Base-by-base conservation (phyloP, 352 stramenopile species). In the Phytophthora constricta region DNA sequence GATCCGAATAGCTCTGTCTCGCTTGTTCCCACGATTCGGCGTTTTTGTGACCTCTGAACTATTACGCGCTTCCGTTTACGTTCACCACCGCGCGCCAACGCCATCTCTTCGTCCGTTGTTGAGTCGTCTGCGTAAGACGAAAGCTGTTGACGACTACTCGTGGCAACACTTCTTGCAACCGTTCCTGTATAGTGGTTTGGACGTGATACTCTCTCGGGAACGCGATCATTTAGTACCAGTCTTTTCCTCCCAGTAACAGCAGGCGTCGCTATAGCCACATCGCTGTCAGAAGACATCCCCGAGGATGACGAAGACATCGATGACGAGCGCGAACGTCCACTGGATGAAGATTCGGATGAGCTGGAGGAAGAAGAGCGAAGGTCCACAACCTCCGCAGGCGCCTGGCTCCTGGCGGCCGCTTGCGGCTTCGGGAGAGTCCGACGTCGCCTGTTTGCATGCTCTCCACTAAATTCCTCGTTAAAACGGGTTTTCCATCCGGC, bases 341-440 rank as follows among this genome's bases (percentile, higher is more conserved):
- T 22, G 19, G 47, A 19, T 17, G 57, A 62, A 17, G 54, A 57
- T 20, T 60, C 62, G 2, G 67, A 69, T 19, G 49, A 70, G 13
- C 65, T 74, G 17, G 64, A 70, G 13, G 62, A 74, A 1, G 60
- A 74, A 17, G 67, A 75, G 22, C 66, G 23, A 2, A 75, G 37
- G 37, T 75, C 56, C 17, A 75, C 67, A 4, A 75, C 25, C 16
- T 75, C 49, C 28, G 14, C 34, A 16, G 43, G 13, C 17, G 45
- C 19, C 16, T 54, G 42, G n/a, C 20, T 63, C 23, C 62, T 49
- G 4, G 28, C 11, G 10, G 53, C 3, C n/a, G 20, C 8, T 42
- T 53, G 33, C 14, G 28, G 16, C 13, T n/a, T 37, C 27, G 28
- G 26, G n/a, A 39, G 37, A 47, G 43, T 22, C 11, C 42, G 28